phyloP scores from a whole-genome alignment of 495 filamentous ascomycete species.

The Penicillium bialowiezense region DNA sequence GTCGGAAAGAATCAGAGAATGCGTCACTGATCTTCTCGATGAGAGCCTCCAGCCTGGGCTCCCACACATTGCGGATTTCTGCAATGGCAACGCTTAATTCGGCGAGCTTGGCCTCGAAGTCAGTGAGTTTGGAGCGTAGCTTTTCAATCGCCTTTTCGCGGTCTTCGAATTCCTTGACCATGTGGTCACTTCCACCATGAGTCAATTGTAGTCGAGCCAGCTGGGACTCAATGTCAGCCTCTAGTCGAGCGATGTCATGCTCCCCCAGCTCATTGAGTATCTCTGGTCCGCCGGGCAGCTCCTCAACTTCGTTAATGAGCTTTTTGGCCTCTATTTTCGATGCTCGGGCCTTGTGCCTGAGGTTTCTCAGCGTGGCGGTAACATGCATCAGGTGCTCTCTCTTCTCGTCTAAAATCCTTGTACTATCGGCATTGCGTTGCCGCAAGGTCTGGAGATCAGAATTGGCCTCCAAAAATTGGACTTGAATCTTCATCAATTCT shows the following conservation, averaged over 20 bases:
- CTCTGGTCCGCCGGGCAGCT: constrained; percentile 26
- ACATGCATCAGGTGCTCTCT: constrained; percentile 15
- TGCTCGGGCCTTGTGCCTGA: constrained; percentile 30
- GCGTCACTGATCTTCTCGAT: constrained; percentile 80
- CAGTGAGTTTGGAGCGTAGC: constrained; percentile 47
- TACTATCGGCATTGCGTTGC: constrained; percentile 58
- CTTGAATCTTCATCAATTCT: constrained; percentile 61
- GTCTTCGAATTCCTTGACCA: constrained; percentile 65
- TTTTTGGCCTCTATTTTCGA: constrained; percentile 36
- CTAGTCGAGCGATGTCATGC: constrained; percentile 60
- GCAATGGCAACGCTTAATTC: constrained; percentile 54
- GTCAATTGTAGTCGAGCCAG: constrained; percentile 72
- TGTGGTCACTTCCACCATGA: constrained; percentile 71
- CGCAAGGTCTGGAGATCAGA: constrained; percentile 71
- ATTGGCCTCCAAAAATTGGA: constrained; percentile 71
- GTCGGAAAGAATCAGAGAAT: constrained; percentile 84
- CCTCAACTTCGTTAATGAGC: constrained; percentile 7
- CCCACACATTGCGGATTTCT: constrained; percentile 64
- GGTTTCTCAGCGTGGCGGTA: constrained; percentile 24
- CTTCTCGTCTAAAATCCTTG: constrained; percentile 49
- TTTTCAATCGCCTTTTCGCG: constrained; percentile 18
- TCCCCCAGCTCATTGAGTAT: constrained; percentile 35
- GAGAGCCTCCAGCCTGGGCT: constrained; percentile 77
- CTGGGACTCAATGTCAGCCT: constrained; percentile 71
- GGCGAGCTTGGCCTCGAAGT: constrained; percentile 43